Conservation (phyloP, 2,329 filamentous ascomycete species). For the Penicillium sp. region DNA sequence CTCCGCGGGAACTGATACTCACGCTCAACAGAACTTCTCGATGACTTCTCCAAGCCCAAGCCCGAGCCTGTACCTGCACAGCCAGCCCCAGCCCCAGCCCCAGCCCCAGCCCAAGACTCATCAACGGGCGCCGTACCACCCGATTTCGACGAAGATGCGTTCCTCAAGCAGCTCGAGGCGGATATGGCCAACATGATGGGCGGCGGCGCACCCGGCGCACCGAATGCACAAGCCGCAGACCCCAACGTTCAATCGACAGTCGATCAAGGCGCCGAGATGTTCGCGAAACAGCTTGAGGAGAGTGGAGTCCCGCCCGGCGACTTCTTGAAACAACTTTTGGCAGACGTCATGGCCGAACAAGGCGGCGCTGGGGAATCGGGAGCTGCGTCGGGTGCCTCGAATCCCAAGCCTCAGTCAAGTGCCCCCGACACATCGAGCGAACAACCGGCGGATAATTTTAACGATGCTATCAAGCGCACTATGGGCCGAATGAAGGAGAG, state of each 20-base stretch:
- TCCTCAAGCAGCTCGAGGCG: constrained; percentile 81
- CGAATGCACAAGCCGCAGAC: constrained; percentile 20
- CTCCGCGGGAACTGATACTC: neutral
- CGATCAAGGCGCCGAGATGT: constrained; percentile 37
- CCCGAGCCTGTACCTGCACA: constrained; percentile 29
- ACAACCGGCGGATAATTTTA: constrained; percentile 70
- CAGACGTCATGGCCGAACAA: constrained; percentile 37
- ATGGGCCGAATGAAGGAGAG: constrained; percentile 96
- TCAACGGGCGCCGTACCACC: constrained; percentile 14
- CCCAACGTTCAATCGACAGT: constrained; percentile 27
- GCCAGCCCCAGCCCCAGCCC: constrained; percentile 8
- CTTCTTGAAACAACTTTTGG: constrained; percentile 39
- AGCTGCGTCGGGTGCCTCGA: neutral
- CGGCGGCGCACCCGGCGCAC: constrained; percentile 20
- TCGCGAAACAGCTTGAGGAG: constrained; percentile 39
- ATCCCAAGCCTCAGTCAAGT: neutral
- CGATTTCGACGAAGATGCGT: constrained; percentile 51
- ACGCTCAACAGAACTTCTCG: constrained; percentile 72
- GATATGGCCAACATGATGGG: constrained; percentile 85
- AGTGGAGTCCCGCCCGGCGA: constrained; percentile 37
- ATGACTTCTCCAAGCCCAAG: constrained; percentile 76
- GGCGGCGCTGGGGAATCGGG: constrained; percentile 3
- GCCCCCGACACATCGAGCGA: constrained; percentile 1
- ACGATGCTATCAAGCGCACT: constrained; percentile 87
- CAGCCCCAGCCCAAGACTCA: constrained; percentile 19